Base-by-base conservation (phyloP, 192 early-diverging fungal genomes). In the Coemansia sp. region DNA sequence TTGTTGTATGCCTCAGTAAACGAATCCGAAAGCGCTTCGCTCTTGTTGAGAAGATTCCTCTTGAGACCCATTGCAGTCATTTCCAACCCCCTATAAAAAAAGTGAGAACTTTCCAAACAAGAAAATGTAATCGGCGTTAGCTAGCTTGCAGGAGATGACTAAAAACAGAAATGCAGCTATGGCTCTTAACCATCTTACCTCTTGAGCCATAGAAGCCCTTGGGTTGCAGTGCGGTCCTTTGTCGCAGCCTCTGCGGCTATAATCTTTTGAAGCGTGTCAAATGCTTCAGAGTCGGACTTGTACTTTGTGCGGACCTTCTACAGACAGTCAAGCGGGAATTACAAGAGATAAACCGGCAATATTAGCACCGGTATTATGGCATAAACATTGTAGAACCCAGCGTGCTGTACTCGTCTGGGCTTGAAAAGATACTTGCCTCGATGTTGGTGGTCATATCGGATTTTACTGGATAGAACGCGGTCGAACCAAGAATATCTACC, bases 381-480 rank as follows among this genome's bases (percentile, higher is more conserved):
- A n/a, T 50, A 50, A 6, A n/a, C 2, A 50, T 0, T 6, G 14
- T 12, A 2, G 11, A 16, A 50, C 5, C 48, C 12, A 45, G 43
- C 4, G 13, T 8, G 7, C 4, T 53, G 10, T 1, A 25, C 17
- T 6, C 56, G 3, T 40, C 56, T 16, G 14, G 32, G 53, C 17
- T n/a, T 46, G 7, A 19, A 9, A 57, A 61, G 25, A 32, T n/a
- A 61, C 70, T 49, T 51, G 72, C 74, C 71, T 85, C 84, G 69
- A 98, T 86, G 86, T 98, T 98, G 66, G 94, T 94, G 65, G 85
- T 89, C 84, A 98, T 94, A 75, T 98, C 97, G 50, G 84, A 86
- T 80, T 94, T 93, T 65, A 98, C 95, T n/a, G 91, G 85, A 43
- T 72, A 62, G 75, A 98, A 96, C 1, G 93, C 94, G 41, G 86